Conservation (phyloP, 2,329 filamentous ascomycete species). For the Cercospora sp. region DNA sequence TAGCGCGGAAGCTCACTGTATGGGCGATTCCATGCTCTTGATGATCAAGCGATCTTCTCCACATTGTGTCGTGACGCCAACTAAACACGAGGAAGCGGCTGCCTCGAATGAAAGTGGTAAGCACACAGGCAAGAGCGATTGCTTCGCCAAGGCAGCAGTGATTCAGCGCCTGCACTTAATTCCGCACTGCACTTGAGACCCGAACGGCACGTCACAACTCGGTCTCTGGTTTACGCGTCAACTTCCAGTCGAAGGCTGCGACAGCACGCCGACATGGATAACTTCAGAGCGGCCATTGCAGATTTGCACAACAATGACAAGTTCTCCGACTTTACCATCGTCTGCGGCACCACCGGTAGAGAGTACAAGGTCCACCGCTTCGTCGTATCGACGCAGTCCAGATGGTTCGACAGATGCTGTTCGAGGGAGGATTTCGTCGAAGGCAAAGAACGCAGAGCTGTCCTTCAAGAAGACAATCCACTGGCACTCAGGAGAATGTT, state of each 20-base stretch:
- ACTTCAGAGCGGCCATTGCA: neutral
- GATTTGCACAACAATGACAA: neutral
- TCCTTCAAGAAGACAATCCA: neutral
- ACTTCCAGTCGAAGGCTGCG: too few species aligned
- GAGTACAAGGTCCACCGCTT: constrained; percentile 7
- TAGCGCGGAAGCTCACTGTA: neutral
- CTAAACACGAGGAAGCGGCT: neutral
- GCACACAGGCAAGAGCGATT: neutral
- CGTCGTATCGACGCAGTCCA: constrained; percentile 5
- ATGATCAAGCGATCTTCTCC: neutral
- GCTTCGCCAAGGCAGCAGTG: neutral
- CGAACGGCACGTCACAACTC: too few species aligned
- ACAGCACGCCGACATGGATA: too few species aligned
- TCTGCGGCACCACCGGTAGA: neutral
- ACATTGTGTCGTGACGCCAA: neutral
- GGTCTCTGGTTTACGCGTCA: too few species aligned
- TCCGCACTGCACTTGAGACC: too few species aligned
- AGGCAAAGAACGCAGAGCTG: neutral
- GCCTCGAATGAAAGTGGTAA: neutral
- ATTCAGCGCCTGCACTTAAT: neutral
- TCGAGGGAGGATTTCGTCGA: neutral
- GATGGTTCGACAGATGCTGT: constrained; percentile 7
- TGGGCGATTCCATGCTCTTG: neutral
- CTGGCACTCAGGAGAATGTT: neutral
- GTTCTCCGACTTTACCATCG: neutral